Conservation (phyloP, 257 asterid genomes). For the Linaria vulgaris region DNA sequence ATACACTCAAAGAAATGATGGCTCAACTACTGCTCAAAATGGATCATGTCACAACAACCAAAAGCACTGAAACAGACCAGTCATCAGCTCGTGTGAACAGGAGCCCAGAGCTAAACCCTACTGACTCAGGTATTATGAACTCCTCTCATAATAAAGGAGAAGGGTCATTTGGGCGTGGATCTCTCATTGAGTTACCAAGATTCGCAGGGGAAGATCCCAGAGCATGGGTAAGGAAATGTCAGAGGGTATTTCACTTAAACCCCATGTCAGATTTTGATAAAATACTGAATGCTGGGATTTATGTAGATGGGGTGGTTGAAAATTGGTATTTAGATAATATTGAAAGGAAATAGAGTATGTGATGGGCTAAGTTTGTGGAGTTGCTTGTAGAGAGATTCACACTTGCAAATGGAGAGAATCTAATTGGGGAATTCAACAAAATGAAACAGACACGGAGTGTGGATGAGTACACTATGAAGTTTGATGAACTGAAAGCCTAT, state of each 20-base stretch:
- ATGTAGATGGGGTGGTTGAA: neutral
- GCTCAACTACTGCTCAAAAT: too few relatives aligned
- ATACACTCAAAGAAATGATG: too few relatives aligned
- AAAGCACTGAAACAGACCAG: too few relatives aligned
- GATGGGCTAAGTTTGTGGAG: neutral
- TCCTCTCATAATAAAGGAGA: too few relatives aligned
- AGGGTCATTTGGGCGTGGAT: too few relatives aligned
- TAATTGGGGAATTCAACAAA: constrained; percentile 5
- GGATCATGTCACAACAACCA: too few relatives aligned
- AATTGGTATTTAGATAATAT: neutral
- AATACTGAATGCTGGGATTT: neutral
- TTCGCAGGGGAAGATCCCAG: neutral
- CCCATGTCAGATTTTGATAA: neutral
- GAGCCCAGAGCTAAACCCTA: too few relatives aligned
- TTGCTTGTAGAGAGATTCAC: neutral
- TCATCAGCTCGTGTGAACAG: too few relatives aligned
- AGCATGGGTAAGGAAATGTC: constrained; percentile 4
- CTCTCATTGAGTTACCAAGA: neutral
- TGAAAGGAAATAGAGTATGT: neutral
- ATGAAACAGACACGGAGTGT: neutral
- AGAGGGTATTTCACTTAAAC: neutral
- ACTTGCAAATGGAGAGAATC: neutral
- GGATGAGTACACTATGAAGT: neutral
- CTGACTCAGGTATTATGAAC: too few relatives aligned
- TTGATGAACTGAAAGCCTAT: constrained; percentile 5